Conservation (phyloP, 306 rosid species). For the Leucaena leucocephala region DNA sequence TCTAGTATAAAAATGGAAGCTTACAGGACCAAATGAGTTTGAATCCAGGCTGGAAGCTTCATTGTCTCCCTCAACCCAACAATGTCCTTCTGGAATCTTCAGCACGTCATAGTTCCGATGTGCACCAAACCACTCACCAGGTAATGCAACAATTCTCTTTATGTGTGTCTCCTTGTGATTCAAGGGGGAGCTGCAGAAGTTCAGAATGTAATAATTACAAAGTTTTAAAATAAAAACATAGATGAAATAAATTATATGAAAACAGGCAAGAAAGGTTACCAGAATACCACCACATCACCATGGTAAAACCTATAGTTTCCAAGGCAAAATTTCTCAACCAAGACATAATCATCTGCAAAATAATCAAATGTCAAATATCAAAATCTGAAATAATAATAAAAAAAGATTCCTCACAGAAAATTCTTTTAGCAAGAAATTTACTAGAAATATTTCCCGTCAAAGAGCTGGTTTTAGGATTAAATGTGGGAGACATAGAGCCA, state of each 20-base stretch:
- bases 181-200: slow-evolving; percentile 71
- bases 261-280: slow-evolving; percentile 45
- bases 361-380: slow-evolving; percentile 37
- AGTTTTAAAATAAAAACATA: slow-evolving; percentile 18
- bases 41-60: slow-evolving; percentile 82
- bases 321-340: slow-evolving; percentile 76
- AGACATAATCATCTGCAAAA: slow-evolving; percentile 80
- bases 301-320: slow-evolving; percentile 62
- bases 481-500: slow-evolving; percentile 86
- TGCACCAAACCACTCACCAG: slow-evolving; percentile 75
- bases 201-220: slow-evolving; percentile 28
- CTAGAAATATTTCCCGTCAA: slow-evolving; percentile 45
- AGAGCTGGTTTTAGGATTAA: slow-evolving; percentile 59
- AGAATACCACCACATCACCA: slow-evolving; percentile 79
- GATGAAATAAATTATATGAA: not conserved
- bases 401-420: not conserved
- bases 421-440: slow-evolving; percentile 40
- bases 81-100: slow-evolving; percentile 74
- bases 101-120: slow-evolving; percentile 54
- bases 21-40: slow-evolving; percentile 80
- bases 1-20: slow-evolving; percentile 42
- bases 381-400: not conserved
- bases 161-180: slow-evolving; percentile 77
- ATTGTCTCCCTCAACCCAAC: slow-evolving; percentile 98
- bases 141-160: slow-evolving; percentile 86